A percentile compares a stretch with the other conserved stretches of the same genome.
Conservation (phyloP, 345 rosid genomes). For the Eucalyptus dawsonii region DNA sequence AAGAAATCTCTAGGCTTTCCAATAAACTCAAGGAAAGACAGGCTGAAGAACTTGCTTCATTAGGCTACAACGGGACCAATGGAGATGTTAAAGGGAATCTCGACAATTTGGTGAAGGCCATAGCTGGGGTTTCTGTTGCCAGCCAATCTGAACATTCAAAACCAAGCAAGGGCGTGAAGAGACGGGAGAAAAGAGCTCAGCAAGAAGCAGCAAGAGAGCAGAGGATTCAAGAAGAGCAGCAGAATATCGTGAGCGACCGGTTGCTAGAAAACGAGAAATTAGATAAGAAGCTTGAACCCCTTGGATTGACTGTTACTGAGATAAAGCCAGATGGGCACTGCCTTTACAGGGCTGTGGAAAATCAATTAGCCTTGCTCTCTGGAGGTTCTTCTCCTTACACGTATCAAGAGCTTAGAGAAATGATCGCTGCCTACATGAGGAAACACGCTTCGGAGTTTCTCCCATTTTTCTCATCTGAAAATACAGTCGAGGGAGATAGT, state of each 20-base stretch:
- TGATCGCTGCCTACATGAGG: constrained; percentile 86
- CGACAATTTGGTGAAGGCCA: constrained; percentile 72
- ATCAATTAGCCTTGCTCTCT: constrained; percentile 52
- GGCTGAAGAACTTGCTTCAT: constrained; percentile 59
- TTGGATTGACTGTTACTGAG: constrained; percentile 54
- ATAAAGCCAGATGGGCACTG: constrained; percentile 93
- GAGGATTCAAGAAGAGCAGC: constrained; percentile 87
- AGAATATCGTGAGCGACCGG: constrained; percentile 57
- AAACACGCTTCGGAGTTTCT: constrained; percentile 38
- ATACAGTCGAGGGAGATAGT: constrained; percentile 9
- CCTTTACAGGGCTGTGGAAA: constrained; percentile 85
- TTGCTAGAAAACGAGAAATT: constrained; percentile 50
- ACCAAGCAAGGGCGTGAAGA: constrained; percentile 67
- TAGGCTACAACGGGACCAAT: constrained; percentile 38
- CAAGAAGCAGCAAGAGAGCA: constrained; percentile 89
- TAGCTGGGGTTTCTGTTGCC: constrained; percentile 70
- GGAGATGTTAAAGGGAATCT: constrained; percentile 48
- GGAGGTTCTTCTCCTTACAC: constrained; percentile 57
- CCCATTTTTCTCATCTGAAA: constrained; percentile 49
- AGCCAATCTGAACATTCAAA: constrained; percentile 45
- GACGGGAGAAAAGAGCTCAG: constrained; percentile 77
- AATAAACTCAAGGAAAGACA: constrained; percentile 65
- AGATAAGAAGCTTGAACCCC: constrained; percentile 46
- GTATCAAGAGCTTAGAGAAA: constrained; percentile 54
- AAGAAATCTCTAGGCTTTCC: constrained; percentile 63